Evolutionary conservation across 768 basidiomycete species (phyloP), one percentile per base, ranked within the genome.

Genomic region (Rhizopogon roseolus): DNA sequence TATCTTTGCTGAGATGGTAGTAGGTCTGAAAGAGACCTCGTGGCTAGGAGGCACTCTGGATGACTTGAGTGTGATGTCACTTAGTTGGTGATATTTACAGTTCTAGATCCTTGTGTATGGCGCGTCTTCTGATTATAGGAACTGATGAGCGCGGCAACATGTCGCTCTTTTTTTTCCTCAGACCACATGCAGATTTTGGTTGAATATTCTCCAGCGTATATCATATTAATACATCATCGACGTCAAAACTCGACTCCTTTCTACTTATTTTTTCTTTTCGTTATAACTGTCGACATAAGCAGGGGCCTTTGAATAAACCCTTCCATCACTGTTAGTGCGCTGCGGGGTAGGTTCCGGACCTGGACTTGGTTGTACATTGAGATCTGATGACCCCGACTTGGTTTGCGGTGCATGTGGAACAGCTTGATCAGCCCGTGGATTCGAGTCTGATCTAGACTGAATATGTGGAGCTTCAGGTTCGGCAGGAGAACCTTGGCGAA

Each of bases 1-100:
- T 40, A 39, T 48, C 29, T 44, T 25, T 13, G 38, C 17, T 46
- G 41, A 39, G 39, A 28, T 49, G 53, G 37, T 43, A 2, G 45
- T 52, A 6, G 50, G 16, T 6, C 25, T 32, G 36, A 45, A 52
- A 36, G 48, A 19, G 22, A 32, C 48, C 34, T 41, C 25, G 28
- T n/a, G 7, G 57, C 22, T 22, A 66, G 67, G 66, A 59, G 67
- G 5, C 1, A 13, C 13, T 36, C 34, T 1, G n/a, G 16, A 28
- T 40, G 25, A 48, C 25, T 40, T 42, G 41, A 53, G 37, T 44
- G 68, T 68, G 67, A 68, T 63, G 64, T 68, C 68, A 68, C 50
- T 29, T 57, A 32, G 36, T 53, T 57, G 27, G 46, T 27, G 32
- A 25, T 56, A 22, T 56, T 56, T 56, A 54, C 50, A 17, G 19